Percentiles rank a stretch among this genome's conserved stretches.
Evolutionary conservation across 495 filamentous ascomycete genomes (phyloP).

Genomic region (Aspergillus campestris): DNA sequence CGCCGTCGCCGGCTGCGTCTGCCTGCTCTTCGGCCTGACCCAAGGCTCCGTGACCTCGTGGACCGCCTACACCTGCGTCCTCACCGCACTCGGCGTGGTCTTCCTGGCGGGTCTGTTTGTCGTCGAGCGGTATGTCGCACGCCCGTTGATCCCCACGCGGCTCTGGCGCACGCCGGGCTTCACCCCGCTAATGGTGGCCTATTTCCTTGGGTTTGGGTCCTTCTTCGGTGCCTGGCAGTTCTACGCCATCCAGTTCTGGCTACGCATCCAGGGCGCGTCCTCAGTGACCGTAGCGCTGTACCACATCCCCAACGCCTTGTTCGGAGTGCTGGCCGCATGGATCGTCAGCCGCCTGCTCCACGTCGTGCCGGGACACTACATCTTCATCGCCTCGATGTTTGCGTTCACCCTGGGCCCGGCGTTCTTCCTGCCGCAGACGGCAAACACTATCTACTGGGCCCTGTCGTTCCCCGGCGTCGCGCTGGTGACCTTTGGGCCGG

Average conservation of each 20-base stretch:
- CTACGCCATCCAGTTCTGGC: constrained; percentile 45
- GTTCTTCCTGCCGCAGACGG: constrained; percentile 27
- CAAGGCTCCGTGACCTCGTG: constrained; percentile 22
- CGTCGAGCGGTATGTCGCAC: constrained; percentile 17
- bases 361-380: constrained; percentile 39
- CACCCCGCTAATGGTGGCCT: constrained; percentile 38
- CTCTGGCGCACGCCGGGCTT: constrained; percentile 36
- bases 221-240: constrained; percentile 43
- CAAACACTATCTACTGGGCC: constrained; percentile 23
- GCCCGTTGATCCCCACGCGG: constrained; percentile 22
- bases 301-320: constrained; percentile 33
- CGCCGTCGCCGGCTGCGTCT: constrained; percentile 19
- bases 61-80: constrained; percentile 20
- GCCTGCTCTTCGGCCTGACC: constrained; percentile 25
- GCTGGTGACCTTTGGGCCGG: constrained; percentile 27
- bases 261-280: constrained; percentile 31
- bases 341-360: constrained; percentile 39
- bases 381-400: constrained; percentile 31
- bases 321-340: constrained; percentile 34
- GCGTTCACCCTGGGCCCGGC: constrained; percentile 23
- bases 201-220: constrained; percentile 40
- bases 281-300: constrained; percentile 35
- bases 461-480: constrained; percentile 21
- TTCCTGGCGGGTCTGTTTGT: constrained; percentile 20
- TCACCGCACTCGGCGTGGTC: constrained; percentile 18